Evolutionary conservation across 2,329 filamentous ascomycete genomes (phyloP).

Genomic region (Fusarium sp.): DNA sequence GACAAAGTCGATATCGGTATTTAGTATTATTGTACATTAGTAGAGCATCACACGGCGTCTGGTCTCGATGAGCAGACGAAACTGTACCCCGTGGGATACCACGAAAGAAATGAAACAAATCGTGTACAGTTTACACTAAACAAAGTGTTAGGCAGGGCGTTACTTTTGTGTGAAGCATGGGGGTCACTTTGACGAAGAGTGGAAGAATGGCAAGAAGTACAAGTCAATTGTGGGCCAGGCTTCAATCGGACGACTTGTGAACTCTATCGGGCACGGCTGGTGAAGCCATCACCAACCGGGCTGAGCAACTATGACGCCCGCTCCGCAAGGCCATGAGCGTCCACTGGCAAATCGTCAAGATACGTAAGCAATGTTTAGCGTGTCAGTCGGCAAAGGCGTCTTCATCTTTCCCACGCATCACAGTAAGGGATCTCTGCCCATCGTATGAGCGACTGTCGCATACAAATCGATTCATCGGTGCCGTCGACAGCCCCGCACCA

Average conservation of each 20-base stretch:
- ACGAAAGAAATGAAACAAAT: not conserved
- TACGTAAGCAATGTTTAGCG: not conserved
- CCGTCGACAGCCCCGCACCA: constrained; percentile 3
- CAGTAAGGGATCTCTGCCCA: not conserved
- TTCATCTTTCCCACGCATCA: not conserved
- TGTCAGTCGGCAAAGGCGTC: not conserved
- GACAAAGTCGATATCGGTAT: constrained; percentile 5
- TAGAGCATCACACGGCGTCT: constrained; percentile 3
- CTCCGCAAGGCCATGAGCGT: not conserved
- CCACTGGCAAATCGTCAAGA: not conserved
- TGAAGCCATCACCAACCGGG: constrained; percentile 23
- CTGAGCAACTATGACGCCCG: not conserved
- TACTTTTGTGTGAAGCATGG: not conserved
- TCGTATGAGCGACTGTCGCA: not conserved
- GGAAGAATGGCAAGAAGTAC: not conserved
- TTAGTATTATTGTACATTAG: constrained; percentile 19
- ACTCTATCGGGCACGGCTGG: constrained; percentile 15
- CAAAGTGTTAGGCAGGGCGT: not conserved
- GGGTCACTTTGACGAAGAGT: not conserved
- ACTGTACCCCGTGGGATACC: not conserved
- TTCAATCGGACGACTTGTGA: not conserved
- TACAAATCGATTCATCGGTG: not conserved
- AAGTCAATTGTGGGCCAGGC: not conserved
- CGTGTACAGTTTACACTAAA: not conserved
- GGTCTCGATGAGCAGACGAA: not conserved